phyloP scores from a whole-genome alignment of 768 basidiomycete species.

The Boletus fagicola region DNA sequence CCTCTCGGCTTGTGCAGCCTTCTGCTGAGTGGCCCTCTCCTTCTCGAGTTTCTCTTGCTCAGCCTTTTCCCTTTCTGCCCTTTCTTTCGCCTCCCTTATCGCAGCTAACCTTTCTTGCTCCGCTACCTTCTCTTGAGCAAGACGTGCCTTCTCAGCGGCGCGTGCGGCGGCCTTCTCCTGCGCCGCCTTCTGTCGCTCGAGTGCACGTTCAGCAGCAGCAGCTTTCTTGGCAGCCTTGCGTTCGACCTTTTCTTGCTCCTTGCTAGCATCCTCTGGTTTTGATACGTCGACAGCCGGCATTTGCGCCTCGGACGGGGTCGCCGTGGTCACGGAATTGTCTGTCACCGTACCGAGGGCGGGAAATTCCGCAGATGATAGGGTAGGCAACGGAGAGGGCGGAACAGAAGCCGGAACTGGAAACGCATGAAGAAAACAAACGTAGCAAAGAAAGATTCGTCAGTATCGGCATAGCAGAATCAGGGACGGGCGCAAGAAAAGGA shows the following conservation, averaged over 20 bases:
- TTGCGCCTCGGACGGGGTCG: conserved; percentile 25
- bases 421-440: conserved; percentile 20
- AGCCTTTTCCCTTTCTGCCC: conserved; percentile 34
- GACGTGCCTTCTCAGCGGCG: conserved; percentile 52
- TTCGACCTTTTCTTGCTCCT: conserved; percentile 55
- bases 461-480: conserved; percentile 41
- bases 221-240: conserved; percentile 66
- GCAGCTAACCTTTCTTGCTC: conserved; percentile 50
- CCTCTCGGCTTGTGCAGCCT: conserved; percentile 36
- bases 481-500: conserved; percentile 40
- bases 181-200: conserved; percentile 54
- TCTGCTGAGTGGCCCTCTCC: conserved; percentile 34
- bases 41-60: conserved; percentile 42
- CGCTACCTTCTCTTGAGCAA: conserved; percentile 51
- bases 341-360: conserved; percentile 51
- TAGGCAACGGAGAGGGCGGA: conserved; percentile 43
- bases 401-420: conserved; percentile 36
- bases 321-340: conserved; percentile 8
- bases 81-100: conserved; percentile 40
- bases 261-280: conserved; percentile 35
- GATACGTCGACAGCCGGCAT: conserved; percentile 16
- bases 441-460: conserved; percentile 39
- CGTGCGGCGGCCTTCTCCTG: conserved; percentile 56
- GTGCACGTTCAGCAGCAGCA: conserved; percentile 58
- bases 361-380: conserved; percentile 70